Evolutionary conservation across 2,329 filamentous ascomycete genomes (phyloP).

Genomic region (Epicoccum sorghinum): DNA sequence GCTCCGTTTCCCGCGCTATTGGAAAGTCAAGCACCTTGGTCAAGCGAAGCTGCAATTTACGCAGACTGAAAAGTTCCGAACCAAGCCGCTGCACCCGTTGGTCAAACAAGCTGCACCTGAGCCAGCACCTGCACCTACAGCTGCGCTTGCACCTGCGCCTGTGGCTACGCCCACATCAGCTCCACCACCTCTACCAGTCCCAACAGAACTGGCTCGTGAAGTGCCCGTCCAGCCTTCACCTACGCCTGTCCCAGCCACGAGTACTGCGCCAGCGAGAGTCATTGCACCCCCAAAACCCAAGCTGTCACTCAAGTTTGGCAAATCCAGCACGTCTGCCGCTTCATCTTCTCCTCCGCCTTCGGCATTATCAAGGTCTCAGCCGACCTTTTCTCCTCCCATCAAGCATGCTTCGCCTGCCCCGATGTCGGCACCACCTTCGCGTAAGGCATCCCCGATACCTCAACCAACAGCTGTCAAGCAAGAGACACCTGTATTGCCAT

Average conservation of each 20-base stretch:
- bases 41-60: constrained; percentile 49
- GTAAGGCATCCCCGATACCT: constrained; percentile 23
- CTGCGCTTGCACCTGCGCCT: not conserved
- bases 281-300: constrained; percentile 20
- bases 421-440: constrained; percentile 22
- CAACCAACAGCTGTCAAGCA: constrained; percentile 16
- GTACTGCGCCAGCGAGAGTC: not conserved
- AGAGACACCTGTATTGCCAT: constrained; percentile 25
- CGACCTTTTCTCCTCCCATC: constrained; percentile 25
- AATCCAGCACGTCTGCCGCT: constrained; percentile 8
- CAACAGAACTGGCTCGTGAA: constrained; percentile 1
- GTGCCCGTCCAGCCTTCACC: constrained; percentile 1
- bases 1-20: constrained; percentile 63
- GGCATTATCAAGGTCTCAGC: constrained; percentile 15
- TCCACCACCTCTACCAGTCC: constrained; percentile 7
- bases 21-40: constrained; percentile 60
- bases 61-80: constrained; percentile 31
- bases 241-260: not conserved
- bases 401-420: constrained; percentile 24
- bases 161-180: not conserved
- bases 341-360: constrained; percentile 24
- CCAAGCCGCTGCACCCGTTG: constrained; percentile 19
- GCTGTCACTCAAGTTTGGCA: constrained; percentile 33
- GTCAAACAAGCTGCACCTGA: constrained; percentile 15
- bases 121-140: constrained; percentile 7